These are phyloP conservation scores for Punctularia strigosozonata DNA, from an alignment of 768 basidiomycete species.

Conservation along the genomic window DNA sequence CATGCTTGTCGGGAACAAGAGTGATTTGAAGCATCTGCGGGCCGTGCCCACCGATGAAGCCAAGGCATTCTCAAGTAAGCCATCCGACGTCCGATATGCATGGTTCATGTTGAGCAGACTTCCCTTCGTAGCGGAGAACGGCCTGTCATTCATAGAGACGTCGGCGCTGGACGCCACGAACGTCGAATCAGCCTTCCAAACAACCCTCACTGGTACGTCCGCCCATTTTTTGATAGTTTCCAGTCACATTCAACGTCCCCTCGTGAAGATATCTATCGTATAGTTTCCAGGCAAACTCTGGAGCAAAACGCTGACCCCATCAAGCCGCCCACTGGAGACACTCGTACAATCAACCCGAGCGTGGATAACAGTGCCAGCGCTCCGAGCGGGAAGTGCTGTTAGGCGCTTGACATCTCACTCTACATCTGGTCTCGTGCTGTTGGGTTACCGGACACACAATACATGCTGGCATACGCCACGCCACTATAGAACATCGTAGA, in stretches of 20 bases:
- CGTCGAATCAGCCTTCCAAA: conserved; percentile 96
- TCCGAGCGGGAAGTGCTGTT: conserved; percentile 60
- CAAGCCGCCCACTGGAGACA: conserved; percentile 72
- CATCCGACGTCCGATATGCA: background rate
- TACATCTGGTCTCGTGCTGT: too few relatives aligned
- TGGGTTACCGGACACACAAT: too few relatives aligned
- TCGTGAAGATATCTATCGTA: conserved; percentile 84
- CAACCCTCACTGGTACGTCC: conserved; percentile 70
- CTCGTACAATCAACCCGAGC: conserved; percentile 75
- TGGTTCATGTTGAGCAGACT: conserved; percentile 1
- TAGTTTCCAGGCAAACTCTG: conserved; percentile 91
- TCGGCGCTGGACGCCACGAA: conserved; percentile 99
- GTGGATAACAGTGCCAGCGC: conserved; percentile 49
- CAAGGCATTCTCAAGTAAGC: conserved; percentile 77
- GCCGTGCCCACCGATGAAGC: conserved; percentile 98
- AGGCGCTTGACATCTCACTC: too few relatives aligned
- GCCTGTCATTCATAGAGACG: conserved; percentile 93
- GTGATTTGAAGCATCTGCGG: conserved; percentile 94
- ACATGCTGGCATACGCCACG: too few relatives aligned
- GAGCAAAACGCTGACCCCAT: conserved; percentile 72
- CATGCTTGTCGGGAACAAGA: conserved; percentile 97
- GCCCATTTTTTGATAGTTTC: background rate
- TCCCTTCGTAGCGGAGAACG: conserved; percentile 94
- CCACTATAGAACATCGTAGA: too few relatives aligned
- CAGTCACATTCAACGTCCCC: conserved; percentile 2